These are phyloP conservation scores for Prasinococcaceae sp. DNA, from an alignment of 139 green algal species.

Conservation along the genomic window DNA sequence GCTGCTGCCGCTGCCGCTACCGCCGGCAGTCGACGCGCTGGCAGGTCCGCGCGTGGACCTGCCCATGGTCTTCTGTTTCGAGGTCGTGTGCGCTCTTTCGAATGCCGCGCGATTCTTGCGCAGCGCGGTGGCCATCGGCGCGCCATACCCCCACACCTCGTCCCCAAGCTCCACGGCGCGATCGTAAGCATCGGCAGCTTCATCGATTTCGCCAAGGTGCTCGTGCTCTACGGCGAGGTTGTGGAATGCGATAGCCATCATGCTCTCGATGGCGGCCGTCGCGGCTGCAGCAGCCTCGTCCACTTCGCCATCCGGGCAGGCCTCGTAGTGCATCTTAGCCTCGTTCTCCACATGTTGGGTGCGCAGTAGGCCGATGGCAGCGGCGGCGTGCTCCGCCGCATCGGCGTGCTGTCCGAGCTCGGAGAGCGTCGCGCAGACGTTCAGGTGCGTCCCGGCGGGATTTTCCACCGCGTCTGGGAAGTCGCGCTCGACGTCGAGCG, in stretches of 20 bases:
- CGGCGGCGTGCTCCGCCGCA: background rate
- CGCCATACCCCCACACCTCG: no score
- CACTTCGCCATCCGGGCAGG: background rate
- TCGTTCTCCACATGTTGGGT: no score
- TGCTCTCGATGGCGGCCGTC: background rate
- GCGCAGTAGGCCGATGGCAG: background rate
- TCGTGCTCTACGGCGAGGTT: constrained; percentile 6
- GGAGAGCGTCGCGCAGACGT: constrained; percentile 9
- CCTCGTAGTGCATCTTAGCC: no score
- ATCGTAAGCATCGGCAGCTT: background rate
- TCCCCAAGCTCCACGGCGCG: background rate
- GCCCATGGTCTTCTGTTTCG: no score
- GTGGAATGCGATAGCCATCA: constrained; percentile 6
- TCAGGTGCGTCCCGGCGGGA: constrained; percentile 11
- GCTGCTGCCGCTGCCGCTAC: no score
- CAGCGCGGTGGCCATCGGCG: no score
- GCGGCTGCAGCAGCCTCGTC: background rate
- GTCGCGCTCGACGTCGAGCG: constrained; percentile 7
- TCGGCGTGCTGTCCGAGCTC: constrained; percentile 4
- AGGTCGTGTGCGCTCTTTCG: no score
- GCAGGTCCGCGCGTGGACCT: no score
- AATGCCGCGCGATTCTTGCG: no score
- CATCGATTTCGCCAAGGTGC: background rate
- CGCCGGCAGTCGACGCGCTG: no score
- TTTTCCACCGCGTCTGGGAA: constrained; percentile 9